Base-by-base conservation (phyloP, 164 flowering plant genomes). In the Stephania yunnanensis region DNA sequence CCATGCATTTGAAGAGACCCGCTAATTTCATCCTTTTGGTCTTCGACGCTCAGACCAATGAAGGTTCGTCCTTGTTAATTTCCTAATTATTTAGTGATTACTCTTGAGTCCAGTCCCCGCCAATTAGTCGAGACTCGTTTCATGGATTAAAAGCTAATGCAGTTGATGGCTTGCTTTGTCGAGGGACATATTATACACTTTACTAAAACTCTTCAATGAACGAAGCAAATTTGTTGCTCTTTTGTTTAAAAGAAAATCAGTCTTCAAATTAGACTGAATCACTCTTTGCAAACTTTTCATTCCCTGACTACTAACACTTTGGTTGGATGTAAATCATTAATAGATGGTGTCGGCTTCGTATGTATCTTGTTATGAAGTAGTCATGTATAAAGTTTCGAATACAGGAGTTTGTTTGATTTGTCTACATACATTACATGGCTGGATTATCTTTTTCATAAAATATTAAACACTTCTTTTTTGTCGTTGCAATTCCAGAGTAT, bases 1-100 rank as follows among this genome's bases (percentile, higher is more conserved):
- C 94, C 79, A 96, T 92, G 97, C 99, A 92, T 76, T 87, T 92
- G 91, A 94, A 97, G 71, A 90, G 90, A 89, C 97, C 97, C 76
- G 91, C 91, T 11, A 97, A 92, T 88, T 92, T 88, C 83, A 98
- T 94, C 87, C 95, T 96, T 75, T 85, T 92, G 80, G 92, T 96
- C 84, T 84, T 95, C 85, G 91, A 96, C 77, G 97, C 98, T 80
- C 97, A 92, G 85, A 91, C 97, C 79, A 87, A 88, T 68, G 98
- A 96, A 96, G 99, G 99, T 96, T 87, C 86, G 97, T 92, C 78
- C 76, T 74, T 52, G 71, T 69, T 77, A 70, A 69, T 67, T 29
- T 10, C 50, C 9, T 13, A 70, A 52, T 70, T 15, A 61, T 79
- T 73, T 36, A 68, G 25, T 25, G 25, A 25, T 25, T 25, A 25